Evolutionary conservation across 2,329 filamentous ascomycete species (phyloP).

Genomic region (Aspergillus brunneoviolaceus): DNA sequence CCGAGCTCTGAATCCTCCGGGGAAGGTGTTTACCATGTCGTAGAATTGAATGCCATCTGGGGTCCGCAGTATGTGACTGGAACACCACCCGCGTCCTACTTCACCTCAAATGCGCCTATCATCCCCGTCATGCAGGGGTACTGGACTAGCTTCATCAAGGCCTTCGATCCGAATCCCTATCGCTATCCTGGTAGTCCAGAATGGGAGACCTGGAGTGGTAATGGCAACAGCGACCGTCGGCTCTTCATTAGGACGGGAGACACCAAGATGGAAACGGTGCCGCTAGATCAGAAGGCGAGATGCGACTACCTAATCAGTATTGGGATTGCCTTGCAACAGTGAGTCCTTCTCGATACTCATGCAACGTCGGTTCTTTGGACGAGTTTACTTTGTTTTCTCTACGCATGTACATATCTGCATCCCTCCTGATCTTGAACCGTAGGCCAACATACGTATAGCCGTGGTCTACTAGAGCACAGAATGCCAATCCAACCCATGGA

Average conservation of each 20-base stretch:
- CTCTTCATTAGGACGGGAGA: slow-evolving; percentile 47
- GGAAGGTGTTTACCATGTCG: slow-evolving; percentile 65
- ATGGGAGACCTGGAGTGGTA: slow-evolving; percentile 52
- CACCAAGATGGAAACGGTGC: slow-evolving; percentile 50
- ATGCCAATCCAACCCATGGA: too few species aligned
- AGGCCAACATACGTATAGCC: too few species aligned
- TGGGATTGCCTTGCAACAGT: slow-evolving; percentile 51
- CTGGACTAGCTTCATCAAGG: slow-evolving; percentile 71
- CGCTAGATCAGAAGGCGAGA: slow-evolving; percentile 39
- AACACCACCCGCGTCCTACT: slow-evolving; percentile 57
- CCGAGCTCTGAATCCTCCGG: slow-evolving; percentile 53
- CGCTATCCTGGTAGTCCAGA: slow-evolving; percentile 48
- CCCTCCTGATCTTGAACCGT: too few species aligned
- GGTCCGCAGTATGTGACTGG: slow-evolving; percentile 58
- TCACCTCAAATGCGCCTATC: slow-evolving; percentile 55
- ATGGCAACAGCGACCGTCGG: slow-evolving; percentile 33
- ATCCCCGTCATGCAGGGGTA: slow-evolving; percentile 66
- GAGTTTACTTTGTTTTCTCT: not conserved
- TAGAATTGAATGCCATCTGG: slow-evolving; percentile 67
- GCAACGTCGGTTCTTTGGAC: not conserved
- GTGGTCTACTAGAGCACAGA: too few species aligned
- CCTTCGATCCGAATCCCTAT: slow-evolving; percentile 63
- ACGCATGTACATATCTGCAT: not conserved
- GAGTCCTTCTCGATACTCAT: not conserved
- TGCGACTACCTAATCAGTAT: slow-evolving; percentile 54